phyloP scores from a whole-genome alignment of 2,329 filamentous ascomycete species.

The Colletotrichum somersetense region DNA sequence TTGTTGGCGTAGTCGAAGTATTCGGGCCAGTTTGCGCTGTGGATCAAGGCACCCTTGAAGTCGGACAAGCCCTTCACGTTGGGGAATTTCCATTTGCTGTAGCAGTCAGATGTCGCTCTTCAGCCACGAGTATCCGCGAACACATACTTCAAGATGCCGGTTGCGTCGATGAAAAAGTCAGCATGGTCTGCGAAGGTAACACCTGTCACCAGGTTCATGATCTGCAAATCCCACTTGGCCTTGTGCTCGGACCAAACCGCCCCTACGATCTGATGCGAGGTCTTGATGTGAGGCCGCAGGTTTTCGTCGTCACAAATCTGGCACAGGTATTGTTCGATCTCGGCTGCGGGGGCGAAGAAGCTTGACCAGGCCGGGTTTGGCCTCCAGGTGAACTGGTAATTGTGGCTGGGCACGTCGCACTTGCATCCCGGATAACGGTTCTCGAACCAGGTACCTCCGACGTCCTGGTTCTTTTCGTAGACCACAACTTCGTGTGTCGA shows the following conservation, averaged over 20 bases:
- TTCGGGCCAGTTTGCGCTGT: slow-evolving; percentile 67
- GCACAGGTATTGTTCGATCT: slow-evolving; percentile 68
- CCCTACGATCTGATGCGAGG: slow-evolving; percentile 55
- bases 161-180: slow-evolving; percentile 63
- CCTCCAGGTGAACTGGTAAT: slow-evolving; percentile 73
- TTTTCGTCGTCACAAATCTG: slow-evolving; percentile 61
- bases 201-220: slow-evolving; percentile 55
- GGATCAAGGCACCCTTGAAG: slow-evolving; percentile 63
- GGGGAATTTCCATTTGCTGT: slow-evolving; percentile 66
- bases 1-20: slow-evolving; percentile 63
- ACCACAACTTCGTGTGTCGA: slow-evolving; percentile 58
- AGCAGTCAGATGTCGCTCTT: slow-evolving; percentile 36
- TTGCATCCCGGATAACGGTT: slow-evolving; percentile 70
- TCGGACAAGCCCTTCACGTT: slow-evolving; percentile 59
- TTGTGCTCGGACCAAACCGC: slow-evolving; percentile 60
- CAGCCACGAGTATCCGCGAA: neutral
- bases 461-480: slow-evolving; percentile 68
- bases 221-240: slow-evolving; percentile 57
- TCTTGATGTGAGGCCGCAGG: slow-evolving; percentile 59
- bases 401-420: slow-evolving; percentile 70
- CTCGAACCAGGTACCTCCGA: slow-evolving; percentile 71
- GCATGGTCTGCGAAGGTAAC: slow-evolving; percentile 59
- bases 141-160: slow-evolving; percentile 66
- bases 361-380: slow-evolving; percentile 70
- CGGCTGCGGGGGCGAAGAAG: slow-evolving; percentile 66